phyloP scores from a whole-genome alignment of 2,329 filamentous ascomycete genomes.

The Lachnellula subtilissima region DNA sequence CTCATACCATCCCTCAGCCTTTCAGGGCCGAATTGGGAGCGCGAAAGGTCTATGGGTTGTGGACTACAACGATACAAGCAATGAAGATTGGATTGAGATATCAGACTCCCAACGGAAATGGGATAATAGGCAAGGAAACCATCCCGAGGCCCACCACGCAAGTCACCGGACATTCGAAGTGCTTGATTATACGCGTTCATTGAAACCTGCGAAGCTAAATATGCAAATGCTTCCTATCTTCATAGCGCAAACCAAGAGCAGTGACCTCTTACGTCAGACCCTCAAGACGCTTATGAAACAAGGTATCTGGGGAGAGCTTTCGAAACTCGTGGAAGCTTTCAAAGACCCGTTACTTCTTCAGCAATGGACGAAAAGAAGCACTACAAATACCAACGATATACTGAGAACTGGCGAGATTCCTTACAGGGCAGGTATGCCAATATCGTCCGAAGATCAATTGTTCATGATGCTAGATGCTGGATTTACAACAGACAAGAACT shows the following conservation, averaged over 20 bases:
- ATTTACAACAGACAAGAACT: conserved; percentile 47
- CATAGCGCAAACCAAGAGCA: conserved; percentile 50
- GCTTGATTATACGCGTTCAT: conserved; percentile 41
- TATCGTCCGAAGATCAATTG: conserved; percentile 43
- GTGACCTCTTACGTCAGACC: conserved; percentile 39
- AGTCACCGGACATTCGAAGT: conserved; percentile 63
- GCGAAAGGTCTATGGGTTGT: conserved; percentile 74
- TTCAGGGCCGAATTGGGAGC: conserved; percentile 68
- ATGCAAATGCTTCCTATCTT: conserved; percentile 65
- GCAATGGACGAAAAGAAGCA: conserved; percentile 42
- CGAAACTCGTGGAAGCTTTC: conserved; percentile 34
- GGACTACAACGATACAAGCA: conserved; percentile 44
- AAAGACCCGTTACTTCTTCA: conserved; percentile 40
- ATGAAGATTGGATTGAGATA: conserved; percentile 61
- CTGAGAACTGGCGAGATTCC: conserved; percentile 20
- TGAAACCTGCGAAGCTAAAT: conserved; percentile 55
- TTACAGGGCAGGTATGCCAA: conserved; percentile 21
- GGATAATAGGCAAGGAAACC: conserved; percentile 41
- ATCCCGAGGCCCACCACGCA: conserved; percentile 28
- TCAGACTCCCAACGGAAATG: conserved; percentile 68
- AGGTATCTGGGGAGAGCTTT: conserved; percentile 48
- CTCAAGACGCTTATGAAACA: conserved; percentile 47
- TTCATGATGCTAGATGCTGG: conserved; percentile 53
- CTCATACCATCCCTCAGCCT: conserved; percentile 51
- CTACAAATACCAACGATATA: conserved; percentile 34